These are phyloP conservation scores for Ogataea dorogensis DNA, from an alignment of 805 yeast genomes.

Conservation along the genomic window DNA sequence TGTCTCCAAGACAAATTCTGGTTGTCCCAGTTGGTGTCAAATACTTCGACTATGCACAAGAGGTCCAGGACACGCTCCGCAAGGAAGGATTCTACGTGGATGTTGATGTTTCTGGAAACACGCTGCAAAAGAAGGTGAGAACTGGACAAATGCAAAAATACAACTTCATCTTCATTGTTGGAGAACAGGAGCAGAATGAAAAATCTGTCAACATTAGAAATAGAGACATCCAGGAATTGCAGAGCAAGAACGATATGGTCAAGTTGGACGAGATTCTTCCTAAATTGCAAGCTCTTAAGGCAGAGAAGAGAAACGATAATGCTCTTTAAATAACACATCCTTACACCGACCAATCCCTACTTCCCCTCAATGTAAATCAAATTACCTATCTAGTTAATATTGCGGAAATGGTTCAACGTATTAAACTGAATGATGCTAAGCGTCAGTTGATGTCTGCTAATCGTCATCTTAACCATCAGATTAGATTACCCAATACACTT, in stretches of 20 bases:
- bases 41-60: constrained; percentile 85
- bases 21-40: constrained; percentile 97
- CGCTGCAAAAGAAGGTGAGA: constrained; percentile 97
- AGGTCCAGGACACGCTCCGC: constrained; percentile 67
- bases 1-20: constrained; percentile 97
- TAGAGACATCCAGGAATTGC: constrained; percentile 91
- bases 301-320: constrained; percentile 73
- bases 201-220: constrained; percentile 90
- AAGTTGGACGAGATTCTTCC: constrained; percentile 67
- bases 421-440: background rate
- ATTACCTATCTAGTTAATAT: too few species aligned
- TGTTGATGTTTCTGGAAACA: constrained; percentile 90
- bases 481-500: too few species aligned
- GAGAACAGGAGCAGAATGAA: constrained; percentile 85
- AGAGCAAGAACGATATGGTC: constrained; percentile 86
- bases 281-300: constrained; percentile 67
- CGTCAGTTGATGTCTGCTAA: constrained; percentile 3
- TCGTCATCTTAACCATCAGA: background rate
- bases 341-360: constrained; percentile 1
- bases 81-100: constrained; percentile 85
- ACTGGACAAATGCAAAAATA: constrained; percentile 92
- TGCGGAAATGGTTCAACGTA: constrained; percentile 1
- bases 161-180: constrained; percentile 95
- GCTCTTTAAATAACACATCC: constrained; percentile 28
- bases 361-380: constrained; percentile 1